phyloP scores from a whole-genome alignment of 2,329 filamentous ascomycete genomes.

The Ophiocordyceps robertsii region DNA sequence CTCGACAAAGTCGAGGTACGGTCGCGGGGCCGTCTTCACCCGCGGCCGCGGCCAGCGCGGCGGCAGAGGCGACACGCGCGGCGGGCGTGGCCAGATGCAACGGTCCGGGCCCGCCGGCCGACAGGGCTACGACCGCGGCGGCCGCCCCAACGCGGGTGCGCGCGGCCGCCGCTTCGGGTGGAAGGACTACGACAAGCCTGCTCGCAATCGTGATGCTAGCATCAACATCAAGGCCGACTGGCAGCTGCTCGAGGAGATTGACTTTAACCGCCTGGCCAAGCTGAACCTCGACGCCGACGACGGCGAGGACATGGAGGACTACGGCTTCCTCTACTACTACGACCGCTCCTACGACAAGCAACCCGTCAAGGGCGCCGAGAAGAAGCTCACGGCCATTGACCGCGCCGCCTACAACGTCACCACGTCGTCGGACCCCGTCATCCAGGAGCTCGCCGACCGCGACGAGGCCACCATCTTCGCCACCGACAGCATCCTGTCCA shows the following conservation, averaged over 20 bases:
- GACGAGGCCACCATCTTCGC: slow-evolving; percentile 94
- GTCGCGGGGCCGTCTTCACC: slow-evolving; percentile 82
- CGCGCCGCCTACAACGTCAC: slow-evolving; percentile 97
- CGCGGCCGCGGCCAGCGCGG: slow-evolving; percentile 68
- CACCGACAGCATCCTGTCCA: slow-evolving; percentile 92
- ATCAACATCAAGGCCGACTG: slow-evolving; percentile 95
- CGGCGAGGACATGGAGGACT: slow-evolving; percentile 87
- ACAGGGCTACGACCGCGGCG: slow-evolving; percentile 59
- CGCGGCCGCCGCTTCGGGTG: slow-evolving; percentile 84
- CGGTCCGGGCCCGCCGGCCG: slow-evolving; percentile 58
- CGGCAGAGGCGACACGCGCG: slow-evolving; percentile 50
- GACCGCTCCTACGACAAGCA: slow-evolving; percentile 91
- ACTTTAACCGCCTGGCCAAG: slow-evolving; percentile 90
- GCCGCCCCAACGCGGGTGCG: slow-evolving; percentile 51
- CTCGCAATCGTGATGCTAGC: slow-evolving; percentile 88
- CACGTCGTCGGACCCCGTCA: slow-evolving; percentile 87
- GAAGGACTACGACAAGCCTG: slow-evolving; percentile 98
- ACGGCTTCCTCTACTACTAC: slow-evolving; percentile 98
- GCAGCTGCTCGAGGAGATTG: slow-evolving; percentile 94
- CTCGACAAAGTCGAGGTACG: slow-evolving; percentile 72
- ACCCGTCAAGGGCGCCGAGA: slow-evolving; percentile 77
- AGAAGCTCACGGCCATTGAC: slow-evolving; percentile 78
- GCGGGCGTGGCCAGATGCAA: slow-evolving; percentile 51
- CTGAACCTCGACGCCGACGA: slow-evolving; percentile 91
- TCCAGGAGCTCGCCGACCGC: slow-evolving; percentile 93